A percentile compares a stretch with the other conserved stretches of the same genome.
These are phyloP conservation scores for Trypethelium eluteriae DNA, from an alignment of 495 filamentous ascomycete species.

Conservation along the genomic window DNA sequence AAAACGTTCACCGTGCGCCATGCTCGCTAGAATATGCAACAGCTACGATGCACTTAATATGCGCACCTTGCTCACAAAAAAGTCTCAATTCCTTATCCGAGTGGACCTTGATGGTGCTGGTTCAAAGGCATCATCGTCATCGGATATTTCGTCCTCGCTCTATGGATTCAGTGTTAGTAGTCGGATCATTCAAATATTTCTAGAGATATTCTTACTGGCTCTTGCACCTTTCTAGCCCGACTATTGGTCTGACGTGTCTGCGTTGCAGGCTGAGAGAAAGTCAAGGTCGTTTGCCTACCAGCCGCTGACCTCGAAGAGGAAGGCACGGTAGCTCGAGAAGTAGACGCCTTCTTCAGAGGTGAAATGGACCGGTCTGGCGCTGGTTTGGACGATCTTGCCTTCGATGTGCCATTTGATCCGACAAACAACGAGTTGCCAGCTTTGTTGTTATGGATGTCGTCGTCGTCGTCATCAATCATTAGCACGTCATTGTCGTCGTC, in stretches of 20 bases:
- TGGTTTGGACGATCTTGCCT: slow-evolving; percentile 35
- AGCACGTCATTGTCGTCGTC: slow-evolving; percentile 30
- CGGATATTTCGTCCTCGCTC: slow-evolving; percentile 68
- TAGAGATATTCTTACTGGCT: slow-evolving; percentile 31
- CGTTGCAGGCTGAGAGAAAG: slow-evolving; percentile 55
- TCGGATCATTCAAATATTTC: neutral
- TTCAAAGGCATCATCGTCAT: slow-evolving; percentile 68
- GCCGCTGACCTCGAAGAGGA: slow-evolving; percentile 30
- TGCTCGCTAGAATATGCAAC: slow-evolving; percentile 9
- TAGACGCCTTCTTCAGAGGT: slow-evolving; percentile 36
- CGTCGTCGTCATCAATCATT: slow-evolving; percentile 58
- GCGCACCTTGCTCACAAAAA: neutral
- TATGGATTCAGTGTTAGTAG: slow-evolving; percentile 32
- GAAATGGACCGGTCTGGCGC: slow-evolving; percentile 38
- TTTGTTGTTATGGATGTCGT: slow-evolving; percentile 41
- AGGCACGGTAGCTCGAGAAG: neutral
- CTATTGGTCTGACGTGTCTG: slow-evolving; percentile 33
- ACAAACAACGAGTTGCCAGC: slow-evolving; percentile 41
- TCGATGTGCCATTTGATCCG: slow-evolving; percentile 42
- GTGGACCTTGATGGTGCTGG: slow-evolving; percentile 20
- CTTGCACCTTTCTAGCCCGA: slow-evolving; percentile 32
- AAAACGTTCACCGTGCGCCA: neutral
- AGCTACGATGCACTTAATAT: slow-evolving; percentile 10
- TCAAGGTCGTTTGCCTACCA: slow-evolving; percentile 62
- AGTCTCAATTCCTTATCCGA: slow-evolving; percentile 18